Evolutionary conservation across 768 basidiomycete species (phyloP).

Genomic region (Suillus weaverae): DNA sequence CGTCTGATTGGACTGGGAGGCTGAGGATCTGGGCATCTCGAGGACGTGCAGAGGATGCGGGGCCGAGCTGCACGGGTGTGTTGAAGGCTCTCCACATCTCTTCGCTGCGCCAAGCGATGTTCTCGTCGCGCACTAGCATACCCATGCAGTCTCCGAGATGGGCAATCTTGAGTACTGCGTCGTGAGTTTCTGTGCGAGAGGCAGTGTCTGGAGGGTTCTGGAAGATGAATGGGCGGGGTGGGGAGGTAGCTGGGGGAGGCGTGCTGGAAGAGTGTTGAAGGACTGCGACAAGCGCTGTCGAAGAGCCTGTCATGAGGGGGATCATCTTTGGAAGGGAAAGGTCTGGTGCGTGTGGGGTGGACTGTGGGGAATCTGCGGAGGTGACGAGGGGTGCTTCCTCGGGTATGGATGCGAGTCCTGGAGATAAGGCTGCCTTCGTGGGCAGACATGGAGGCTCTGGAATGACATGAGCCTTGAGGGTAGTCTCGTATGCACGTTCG

Average conservation of each 20-base stretch:
- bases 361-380: conserved; percentile 1
- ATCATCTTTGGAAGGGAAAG: conserved; percentile 22
- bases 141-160: conserved; percentile 89
- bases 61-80: conserved; percentile 65
- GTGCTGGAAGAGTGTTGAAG: conserved; percentile 44
- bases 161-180: conserved; percentile 75
- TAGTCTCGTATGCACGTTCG: conserved; percentile 67
- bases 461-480: conserved; percentile 59
- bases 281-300: conserved; percentile 67
- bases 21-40: conserved; percentile 67
- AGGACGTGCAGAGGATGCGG: conserved; percentile 60
- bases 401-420: conserved; percentile 23
- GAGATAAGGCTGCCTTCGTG: conserved; percentile 6
- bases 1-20: conserved; percentile 66
- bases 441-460: conserved; percentile 26
- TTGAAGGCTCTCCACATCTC: conserved; percentile 94
- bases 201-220: conserved; percentile 13
- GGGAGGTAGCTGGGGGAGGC: conserved; percentile 16
- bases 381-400: conserved; percentile 17
- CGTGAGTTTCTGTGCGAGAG: conserved; percentile 38
- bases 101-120: conserved; percentile 81
- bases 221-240: conserved; percentile 20
- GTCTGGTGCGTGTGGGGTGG: conserved; percentile 16
- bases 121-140: conserved; percentile 77
- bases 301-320: conserved; percentile 60